A percentile compares a stretch with the other conserved stretches of the same genome.
These are phyloP conservation scores for Setaria italica DNA, from an alignment of 202 grass and related monocot species.

Conservation along the genomic window DNA sequence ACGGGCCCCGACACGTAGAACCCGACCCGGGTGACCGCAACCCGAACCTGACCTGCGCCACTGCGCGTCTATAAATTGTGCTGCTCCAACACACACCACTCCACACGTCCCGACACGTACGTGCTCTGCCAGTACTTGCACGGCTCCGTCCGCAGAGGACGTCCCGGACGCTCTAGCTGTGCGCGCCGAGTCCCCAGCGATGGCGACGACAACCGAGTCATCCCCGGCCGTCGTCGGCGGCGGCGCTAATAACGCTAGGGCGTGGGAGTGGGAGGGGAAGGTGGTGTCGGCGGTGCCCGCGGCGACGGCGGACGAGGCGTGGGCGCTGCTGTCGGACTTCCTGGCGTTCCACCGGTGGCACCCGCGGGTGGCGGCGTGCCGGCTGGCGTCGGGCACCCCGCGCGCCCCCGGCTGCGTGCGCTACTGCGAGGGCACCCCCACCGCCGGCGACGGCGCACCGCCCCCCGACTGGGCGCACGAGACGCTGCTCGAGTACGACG, in stretches of 20 bases:
- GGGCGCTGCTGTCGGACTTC: constrained; percentile 73
- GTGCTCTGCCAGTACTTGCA: neutral
- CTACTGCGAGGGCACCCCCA: constrained; percentile 67
- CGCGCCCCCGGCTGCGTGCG: constrained; percentile 51
- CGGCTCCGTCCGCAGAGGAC: neutral
- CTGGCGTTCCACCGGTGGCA: constrained; percentile 80
- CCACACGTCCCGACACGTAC: constrained; percentile 6
- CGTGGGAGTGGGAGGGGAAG: constrained; percentile 60
- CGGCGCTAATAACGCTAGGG: neutral
- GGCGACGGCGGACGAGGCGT: constrained; percentile 67
- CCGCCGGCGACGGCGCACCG: neutral
- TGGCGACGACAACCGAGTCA: neutral
- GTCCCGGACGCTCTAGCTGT: no score
- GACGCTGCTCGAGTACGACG: constrained; percentile 71
- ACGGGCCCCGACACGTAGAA: no score
- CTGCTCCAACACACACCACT: neutral
- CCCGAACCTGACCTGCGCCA: neutral
- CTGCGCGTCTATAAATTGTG: neutral
- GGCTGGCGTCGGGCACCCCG: constrained; percentile 41
- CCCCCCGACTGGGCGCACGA: constrained; percentile 77
- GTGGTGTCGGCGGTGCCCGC: constrained; percentile 49
- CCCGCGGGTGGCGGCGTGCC: constrained; percentile 66
- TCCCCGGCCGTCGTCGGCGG: neutral
- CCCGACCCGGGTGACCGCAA: neutral
- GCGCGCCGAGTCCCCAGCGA: neutral